A percentile compares a stretch with the other conserved stretches of the same genome.
Conservation (phyloP, 2,329 filamentous ascomycete genomes). For the Ascochyta pisi region DNA sequence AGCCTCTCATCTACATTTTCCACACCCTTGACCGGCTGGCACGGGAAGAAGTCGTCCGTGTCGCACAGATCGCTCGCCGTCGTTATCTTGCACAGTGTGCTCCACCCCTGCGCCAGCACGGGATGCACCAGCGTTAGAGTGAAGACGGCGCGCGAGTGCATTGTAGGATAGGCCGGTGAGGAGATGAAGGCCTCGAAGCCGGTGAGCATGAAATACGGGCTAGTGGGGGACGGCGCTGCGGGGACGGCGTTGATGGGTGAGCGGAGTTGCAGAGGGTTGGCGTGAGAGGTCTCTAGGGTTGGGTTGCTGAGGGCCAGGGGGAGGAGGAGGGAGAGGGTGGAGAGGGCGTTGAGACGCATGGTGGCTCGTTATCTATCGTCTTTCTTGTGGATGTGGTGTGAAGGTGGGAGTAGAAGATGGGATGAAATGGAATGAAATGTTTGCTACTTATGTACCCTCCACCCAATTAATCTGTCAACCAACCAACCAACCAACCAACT, state of each 20-base stretch:
- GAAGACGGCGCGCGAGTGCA: neutral
- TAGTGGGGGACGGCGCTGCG: neutral
- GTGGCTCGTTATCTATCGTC: neutral
- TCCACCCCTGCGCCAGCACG: neutral
- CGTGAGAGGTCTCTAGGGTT: neutral
- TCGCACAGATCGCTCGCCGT: neutral
- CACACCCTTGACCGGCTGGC: neutral
- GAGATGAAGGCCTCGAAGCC: conserved; percentile 2
- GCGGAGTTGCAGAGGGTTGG: neutral
- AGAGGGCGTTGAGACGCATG: conserved; percentile 2
- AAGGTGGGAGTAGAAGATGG: neutral
- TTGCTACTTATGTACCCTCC: neutral
- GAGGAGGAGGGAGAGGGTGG: neutral
- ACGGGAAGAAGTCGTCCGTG: neutral
- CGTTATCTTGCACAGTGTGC: neutral
- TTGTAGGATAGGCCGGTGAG: neutral
- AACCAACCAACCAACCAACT: neutral
- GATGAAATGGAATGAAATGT: neutral
- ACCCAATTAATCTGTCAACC: neutral
- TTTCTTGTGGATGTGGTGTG: neutral
- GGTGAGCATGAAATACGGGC: neutral
- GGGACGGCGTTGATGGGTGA: neutral
- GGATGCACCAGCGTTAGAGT: neutral
- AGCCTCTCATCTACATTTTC: neutral
- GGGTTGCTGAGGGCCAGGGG: neutral